phyloP scores from a whole-genome alignment of 1,139 yeast genomes.

The Debaryomyces robertsiae region DNA sequence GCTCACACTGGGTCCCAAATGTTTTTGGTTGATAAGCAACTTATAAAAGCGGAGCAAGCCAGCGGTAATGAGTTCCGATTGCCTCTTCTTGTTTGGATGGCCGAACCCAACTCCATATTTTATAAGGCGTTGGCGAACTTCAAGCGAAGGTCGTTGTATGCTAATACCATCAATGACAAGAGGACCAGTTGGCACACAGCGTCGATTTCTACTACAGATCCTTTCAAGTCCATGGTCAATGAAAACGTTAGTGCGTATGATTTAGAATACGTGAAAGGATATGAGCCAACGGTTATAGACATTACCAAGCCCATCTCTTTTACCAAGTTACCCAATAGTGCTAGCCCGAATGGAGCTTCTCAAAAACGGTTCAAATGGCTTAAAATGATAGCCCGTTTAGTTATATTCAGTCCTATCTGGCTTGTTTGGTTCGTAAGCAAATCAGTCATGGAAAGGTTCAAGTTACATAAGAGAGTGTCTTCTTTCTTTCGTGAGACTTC shows the following conservation, averaged over 20 bases:
- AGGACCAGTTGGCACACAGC: conserved; percentile 85
- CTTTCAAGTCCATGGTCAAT: conserved; percentile 50
- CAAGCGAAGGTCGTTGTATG: conserved; percentile 58
- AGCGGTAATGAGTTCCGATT: conserved; percentile 14
- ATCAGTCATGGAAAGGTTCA: conserved; percentile 44
- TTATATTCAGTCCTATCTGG: conserved; percentile 58
- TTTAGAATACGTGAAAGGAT: conserved; percentile 51
- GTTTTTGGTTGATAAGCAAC: conserved; percentile 56
- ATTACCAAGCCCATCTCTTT: conserved; percentile 31
- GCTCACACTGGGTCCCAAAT: conserved; percentile 75
- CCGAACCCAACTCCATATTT: conserved; percentile 63
- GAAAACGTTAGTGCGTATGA: conserved; percentile 40
- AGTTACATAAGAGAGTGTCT: conserved; percentile 36
- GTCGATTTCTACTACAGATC: conserved; percentile 66
- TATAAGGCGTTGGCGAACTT: conserved; percentile 57
- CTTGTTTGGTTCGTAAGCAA: conserved; percentile 48
- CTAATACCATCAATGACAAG: conserved; percentile 76
- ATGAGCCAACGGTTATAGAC: conserved; percentile 58
- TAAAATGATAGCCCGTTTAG: conserved; percentile 39
- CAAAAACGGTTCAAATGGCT: conserved; percentile 49
- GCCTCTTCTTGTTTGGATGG: conserved; percentile 67
- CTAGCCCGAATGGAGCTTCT: background rate
- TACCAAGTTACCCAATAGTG: conserved; percentile 1
- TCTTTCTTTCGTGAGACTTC: conserved; percentile 32
- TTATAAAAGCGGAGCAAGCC: conserved; percentile 18